Conservation (phyloP, 2,329 filamentous ascomycete species). For the Fusarium neocosmosporiellum region DNA sequence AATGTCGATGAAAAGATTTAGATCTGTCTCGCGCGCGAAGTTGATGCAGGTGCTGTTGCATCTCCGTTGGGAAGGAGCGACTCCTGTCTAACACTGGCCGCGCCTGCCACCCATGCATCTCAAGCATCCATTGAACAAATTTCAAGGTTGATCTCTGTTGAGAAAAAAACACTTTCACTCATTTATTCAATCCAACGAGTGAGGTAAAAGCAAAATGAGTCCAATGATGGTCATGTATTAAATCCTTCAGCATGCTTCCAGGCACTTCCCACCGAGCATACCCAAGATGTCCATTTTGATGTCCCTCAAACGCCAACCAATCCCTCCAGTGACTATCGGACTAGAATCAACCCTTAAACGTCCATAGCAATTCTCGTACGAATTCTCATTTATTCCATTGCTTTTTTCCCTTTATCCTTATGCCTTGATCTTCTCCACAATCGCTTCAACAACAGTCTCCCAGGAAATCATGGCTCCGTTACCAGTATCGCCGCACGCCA, state of each 20-base stretch:
- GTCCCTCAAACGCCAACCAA: conserved; percentile 2
- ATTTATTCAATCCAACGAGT: background rate
- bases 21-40: background rate
- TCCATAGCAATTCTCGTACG: background rate
- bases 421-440: conserved; percentile 64
- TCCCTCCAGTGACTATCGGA: background rate
- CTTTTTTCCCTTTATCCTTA: background rate
- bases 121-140: background rate
- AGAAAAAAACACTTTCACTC: background rate
- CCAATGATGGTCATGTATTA: background rate
- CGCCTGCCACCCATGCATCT: background rate
- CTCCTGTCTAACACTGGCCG: background rate
- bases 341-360: background rate
- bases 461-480: conserved; percentile 87
- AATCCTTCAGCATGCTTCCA: background rate
- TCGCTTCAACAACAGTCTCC: conserved; percentile 75
- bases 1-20: background rate
- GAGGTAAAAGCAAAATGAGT: background rate
- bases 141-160: background rate
- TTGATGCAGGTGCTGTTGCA: background rate
- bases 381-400: background rate
- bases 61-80: background rate
- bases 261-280: background rate
- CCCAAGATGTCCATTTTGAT: conserved; percentile 4
- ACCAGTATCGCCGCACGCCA: conserved; percentile 89